phyloP scores from a whole-genome alignment of 306 rosid species.

The Corylus heterophylla region DNA sequence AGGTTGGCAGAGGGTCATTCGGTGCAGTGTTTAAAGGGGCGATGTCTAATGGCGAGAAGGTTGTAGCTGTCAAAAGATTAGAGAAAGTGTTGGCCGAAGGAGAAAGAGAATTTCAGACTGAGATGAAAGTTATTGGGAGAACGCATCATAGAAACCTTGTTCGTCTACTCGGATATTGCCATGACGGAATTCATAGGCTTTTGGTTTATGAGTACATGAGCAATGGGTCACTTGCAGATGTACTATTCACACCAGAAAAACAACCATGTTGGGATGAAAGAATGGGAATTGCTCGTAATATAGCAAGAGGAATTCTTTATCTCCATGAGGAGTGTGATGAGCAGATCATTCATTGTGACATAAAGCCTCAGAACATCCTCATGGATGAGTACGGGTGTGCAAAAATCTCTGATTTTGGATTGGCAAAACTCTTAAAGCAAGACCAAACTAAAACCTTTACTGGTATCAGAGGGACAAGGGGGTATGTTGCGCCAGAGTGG shows the following conservation, averaged over 20 bases:
- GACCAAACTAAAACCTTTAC: neutral
- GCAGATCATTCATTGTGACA: neutral
- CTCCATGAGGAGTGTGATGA: neutral
- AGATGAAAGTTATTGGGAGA: neutral
- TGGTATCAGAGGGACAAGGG: neutral
- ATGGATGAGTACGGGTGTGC: neutral
- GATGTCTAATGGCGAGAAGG: neutral
- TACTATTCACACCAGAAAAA: neutral
- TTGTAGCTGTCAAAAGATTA: slow-evolving; percentile 27
- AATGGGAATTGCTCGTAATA: neutral
- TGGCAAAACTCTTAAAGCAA: neutral
- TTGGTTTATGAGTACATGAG: slow-evolving; percentile 15
- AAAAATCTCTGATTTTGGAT: neutral
- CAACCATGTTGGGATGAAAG: neutral
- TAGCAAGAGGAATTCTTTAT: neutral
- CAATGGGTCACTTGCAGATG: neutral
- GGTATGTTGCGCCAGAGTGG: neutral
- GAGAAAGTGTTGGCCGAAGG: slow-evolving; percentile 13
- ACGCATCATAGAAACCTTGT: slow-evolving; percentile 23
- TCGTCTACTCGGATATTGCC: slow-evolving; percentile 16
- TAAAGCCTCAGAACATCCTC: neutral
- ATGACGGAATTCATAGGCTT: slow-evolving; percentile 19
- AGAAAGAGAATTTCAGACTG: neutral
- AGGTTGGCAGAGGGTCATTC: slow-evolving; percentile 27
- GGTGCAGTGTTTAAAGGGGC: slow-evolving; percentile 30